A percentile compares a stretch with the other conserved stretches of the same genome.
Conservation (phyloP, 768 basidiomycete genomes). For the Scleroderma bovista region DNA sequence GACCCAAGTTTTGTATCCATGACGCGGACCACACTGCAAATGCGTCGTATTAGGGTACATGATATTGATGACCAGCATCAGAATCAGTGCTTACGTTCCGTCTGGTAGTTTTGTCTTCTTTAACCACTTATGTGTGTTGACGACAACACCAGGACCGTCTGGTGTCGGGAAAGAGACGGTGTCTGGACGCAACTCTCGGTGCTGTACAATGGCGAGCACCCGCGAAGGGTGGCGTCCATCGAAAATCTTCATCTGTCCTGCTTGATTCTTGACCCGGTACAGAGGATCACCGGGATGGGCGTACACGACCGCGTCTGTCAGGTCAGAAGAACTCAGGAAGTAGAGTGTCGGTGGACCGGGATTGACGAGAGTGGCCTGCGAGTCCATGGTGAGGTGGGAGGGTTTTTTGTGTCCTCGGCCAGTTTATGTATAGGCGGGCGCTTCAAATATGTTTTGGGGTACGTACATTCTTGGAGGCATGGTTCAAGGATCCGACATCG, state of each 20-base stretch:
- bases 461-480: no score
- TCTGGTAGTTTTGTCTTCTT: conserved; percentile 18
- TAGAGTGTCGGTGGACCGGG: conserved; percentile 21
- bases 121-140: conserved; percentile 24
- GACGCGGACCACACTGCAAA: conserved; percentile 13
- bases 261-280: conserved; percentile 19
- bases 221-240: conserved; percentile 8
- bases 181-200: conserved; percentile 21
- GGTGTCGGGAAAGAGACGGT: conserved; percentile 23
- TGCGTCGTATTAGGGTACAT: background rate
- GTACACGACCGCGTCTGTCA: conserved; percentile 15
- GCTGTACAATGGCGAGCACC: conserved; percentile 21
- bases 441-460: no score
- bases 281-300: conserved; percentile 16
- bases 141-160: background rate
- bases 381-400: conserved; percentile 18
- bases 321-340: conserved; percentile 17
- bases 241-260: conserved; percentile 13
- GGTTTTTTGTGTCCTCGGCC: no score
- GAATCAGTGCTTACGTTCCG: conserved; percentile 16
- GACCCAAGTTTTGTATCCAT: conserved; percentile 18
- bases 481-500: no score
- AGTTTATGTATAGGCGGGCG: no score
- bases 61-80: background rate
- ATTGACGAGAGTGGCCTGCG: conserved; percentile 22